Percentiles rank a stretch among this genome's conserved stretches.
phyloP scores from a whole-genome alignment of 495 filamentous ascomycete genomes.

The Podospora pseudoanserina region DNA sequence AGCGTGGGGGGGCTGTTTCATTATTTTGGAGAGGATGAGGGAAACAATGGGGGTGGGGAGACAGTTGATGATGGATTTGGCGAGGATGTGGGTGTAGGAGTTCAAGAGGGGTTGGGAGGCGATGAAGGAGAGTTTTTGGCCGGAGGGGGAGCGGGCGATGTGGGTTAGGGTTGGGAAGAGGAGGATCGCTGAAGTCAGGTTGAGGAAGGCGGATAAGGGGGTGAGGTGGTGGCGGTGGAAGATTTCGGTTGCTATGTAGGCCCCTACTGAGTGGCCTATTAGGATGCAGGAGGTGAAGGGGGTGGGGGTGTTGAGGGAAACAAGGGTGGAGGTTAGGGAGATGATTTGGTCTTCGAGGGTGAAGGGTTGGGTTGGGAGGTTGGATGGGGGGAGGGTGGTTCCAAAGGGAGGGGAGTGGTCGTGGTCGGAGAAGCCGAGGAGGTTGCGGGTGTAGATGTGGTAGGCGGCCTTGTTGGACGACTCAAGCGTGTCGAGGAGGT shows the following conservation, averaged over 20 bases:
- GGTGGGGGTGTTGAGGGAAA: conserved; percentile 14
- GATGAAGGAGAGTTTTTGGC: conserved; percentile 53
- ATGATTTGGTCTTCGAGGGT: conserved; percentile 63
- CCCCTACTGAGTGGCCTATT: conserved; percentile 79
- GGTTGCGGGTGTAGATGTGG: conserved; percentile 65
- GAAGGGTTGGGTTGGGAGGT: conserved; percentile 34
- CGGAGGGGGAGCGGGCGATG: conserved; percentile 63
- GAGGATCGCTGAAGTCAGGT: conserved; percentile 54
- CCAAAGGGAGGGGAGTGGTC: conserved; percentile 43
- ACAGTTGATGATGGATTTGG: conserved; percentile 44
- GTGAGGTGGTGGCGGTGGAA: conserved; percentile 43
- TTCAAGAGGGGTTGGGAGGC: conserved; percentile 54
- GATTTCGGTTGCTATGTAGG: conserved; percentile 73
- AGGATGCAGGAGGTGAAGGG: conserved; percentile 60
- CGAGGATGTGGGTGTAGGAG: conserved; percentile 49
- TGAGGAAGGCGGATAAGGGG: conserved; percentile 8
- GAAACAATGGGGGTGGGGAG: conserved; percentile 44
- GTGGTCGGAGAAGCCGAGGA: conserved; percentile 66
- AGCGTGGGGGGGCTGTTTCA: conserved; percentile 54
- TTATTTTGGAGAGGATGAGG: conserved; percentile 43
- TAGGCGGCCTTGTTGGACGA: conserved; percentile 27
- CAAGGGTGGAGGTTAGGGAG: conserved; percentile 39
- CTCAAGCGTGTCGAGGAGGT: conserved; percentile 32
- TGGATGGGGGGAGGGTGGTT: background rate
- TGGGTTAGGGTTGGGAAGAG: conserved; percentile 77